Base-by-base conservation (phyloP, 1,284 basidiomycete species). In the Bjerkandera adusta region DNA sequence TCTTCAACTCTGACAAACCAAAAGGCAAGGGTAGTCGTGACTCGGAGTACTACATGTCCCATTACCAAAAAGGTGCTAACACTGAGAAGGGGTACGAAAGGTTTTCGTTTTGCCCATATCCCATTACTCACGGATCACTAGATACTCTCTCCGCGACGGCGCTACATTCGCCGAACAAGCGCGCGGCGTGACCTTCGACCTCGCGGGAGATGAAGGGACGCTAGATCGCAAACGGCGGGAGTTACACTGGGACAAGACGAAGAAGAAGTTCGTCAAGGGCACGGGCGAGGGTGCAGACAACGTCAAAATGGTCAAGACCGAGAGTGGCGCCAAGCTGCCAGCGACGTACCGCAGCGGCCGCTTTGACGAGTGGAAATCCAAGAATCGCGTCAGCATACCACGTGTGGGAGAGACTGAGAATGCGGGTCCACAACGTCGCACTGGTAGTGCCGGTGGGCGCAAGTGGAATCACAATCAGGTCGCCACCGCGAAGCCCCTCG, bases 361-460 rank as follows among this genome's bases (percentile, higher is more conserved):
- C 3, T 99, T 91, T 64, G 92, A 97, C 45, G 92, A 96, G 62
- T 99, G 97, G 97, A 91, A 89, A 66, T 76, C 80, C 52, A 90
- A 89, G 68, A 82, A 75, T 47, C 81, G 79, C 26, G 68, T 82
- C 6, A 76, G 73, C 52, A 65, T 97, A 36, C 94, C 93, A 1
- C 81, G 79, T 50, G 78, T 91, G 8, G 94, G 94, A 12, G 93
- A 97, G 63, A 72, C 69, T 3, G 91, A 94, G 64, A 67, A 69
- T 40, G 76, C 76, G 35, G 62, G 62, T 22, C 59, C 62, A 20
- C 59, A 54, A 21, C 57, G 68, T 6, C 56, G 62, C 30, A 51
- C 51, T 20, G 53, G 54, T 15, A 63, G 65, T 12, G 55, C 59
- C 16, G 75, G 76, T 11, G 76, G 77, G 41, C 72, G 72, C 57